Evolutionary conservation across 73 alveolate species (phyloP).

Genomic region (Stentor coeruleus): DNA sequence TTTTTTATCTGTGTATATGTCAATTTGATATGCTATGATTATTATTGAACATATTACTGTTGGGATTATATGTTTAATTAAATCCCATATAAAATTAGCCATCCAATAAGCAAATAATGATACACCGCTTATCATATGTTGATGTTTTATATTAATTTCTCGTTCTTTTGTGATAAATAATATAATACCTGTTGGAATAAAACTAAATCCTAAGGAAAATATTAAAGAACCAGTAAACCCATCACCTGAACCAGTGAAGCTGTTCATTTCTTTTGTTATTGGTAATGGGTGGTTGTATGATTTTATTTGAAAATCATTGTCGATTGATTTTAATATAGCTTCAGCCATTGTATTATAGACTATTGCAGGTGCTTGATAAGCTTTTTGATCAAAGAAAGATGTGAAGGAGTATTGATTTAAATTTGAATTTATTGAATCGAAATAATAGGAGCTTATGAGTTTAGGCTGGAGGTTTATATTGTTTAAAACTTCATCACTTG

Average conservation of each 20-base stretch:
- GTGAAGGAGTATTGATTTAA: no score
- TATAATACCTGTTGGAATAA: slow-evolving; percentile 88
- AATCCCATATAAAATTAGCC: slow-evolving; percentile 68
- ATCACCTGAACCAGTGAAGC: not conserved
- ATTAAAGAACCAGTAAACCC: slow-evolving; percentile 55
- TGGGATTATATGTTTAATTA: slow-evolving; percentile 58
- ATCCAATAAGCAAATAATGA: slow-evolving; percentile 79
- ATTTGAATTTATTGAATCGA: no score
- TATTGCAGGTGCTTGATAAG: no score
- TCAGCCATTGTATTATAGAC: no score
- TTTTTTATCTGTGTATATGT: slow-evolving; percentile 22
- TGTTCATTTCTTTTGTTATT: not conserved
- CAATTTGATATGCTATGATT: slow-evolving; percentile 24
- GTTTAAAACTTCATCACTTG: slow-evolving; percentile 31
- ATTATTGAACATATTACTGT: slow-evolving; percentile 38
- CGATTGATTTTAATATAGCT: no score
- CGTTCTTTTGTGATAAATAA: slow-evolving; percentile 84
- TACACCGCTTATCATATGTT: slow-evolving; percentile 83
- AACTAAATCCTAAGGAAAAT: slow-evolving; percentile 83
- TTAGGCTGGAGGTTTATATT: slow-evolving; percentile 17
- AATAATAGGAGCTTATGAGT: slow-evolving; percentile 42
- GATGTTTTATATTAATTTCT: slow-evolving; percentile 89
- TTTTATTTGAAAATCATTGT: no score
- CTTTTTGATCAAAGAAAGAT: no score
- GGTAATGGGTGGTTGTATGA: slow-evolving; percentile 6